A percentile compares a stretch with the other conserved stretches of the same genome.
Evolutionary conservation across 805 yeast genomes (phyloP).

Genomic region (Hanseniaspora osmophila): DNA sequence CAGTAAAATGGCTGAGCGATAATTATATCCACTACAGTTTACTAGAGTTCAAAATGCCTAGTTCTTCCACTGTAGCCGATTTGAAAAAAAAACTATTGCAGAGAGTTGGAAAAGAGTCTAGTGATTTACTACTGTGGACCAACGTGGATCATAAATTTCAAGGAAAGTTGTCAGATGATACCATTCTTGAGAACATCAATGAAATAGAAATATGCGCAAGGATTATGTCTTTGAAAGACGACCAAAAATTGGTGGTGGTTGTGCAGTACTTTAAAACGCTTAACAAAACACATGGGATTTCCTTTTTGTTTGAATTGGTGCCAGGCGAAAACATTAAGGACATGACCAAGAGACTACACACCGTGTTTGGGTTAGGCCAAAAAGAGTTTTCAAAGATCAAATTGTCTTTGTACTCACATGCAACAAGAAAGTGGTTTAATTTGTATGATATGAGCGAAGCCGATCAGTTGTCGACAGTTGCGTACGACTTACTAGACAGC

Average conservation of each 20-base stretch:
- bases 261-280: slow-evolving; percentile 66
- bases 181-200: slow-evolving; percentile 28
- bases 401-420: slow-evolving; percentile 26
- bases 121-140: slow-evolving; percentile 38
- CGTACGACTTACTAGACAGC: slow-evolving; percentile 40
- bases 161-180: slow-evolving; percentile 23
- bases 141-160: slow-evolving; percentile 24
- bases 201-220: slow-evolving; percentile 34
- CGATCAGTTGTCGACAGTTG: slow-evolving; percentile 25
- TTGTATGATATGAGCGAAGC: slow-evolving; percentile 37
- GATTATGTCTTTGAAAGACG: slow-evolving; percentile 19
- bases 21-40: slow-evolving; percentile 58
- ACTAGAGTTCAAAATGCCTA: slow-evolving; percentile 57
- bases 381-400: slow-evolving; percentile 68
- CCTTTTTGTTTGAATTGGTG: slow-evolving; percentile 61
- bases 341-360: slow-evolving; percentile 54
- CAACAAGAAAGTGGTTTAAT: slow-evolving; percentile 25
- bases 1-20: slow-evolving; percentile 57
- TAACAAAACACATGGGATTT: slow-evolving; percentile 60
- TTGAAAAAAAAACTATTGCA: slow-evolving; percentile 42
- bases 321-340: slow-evolving; percentile 52
- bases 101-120: slow-evolving; percentile 27
- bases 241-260: slow-evolving; percentile 43
- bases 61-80: slow-evolving; percentile 38
- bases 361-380: slow-evolving; percentile 59